Evolutionary conservation across 2,329 filamentous ascomycete species (phyloP), one percentile per base, ranked within the genome.

Genomic region (Cladosporium sp.): DNA sequence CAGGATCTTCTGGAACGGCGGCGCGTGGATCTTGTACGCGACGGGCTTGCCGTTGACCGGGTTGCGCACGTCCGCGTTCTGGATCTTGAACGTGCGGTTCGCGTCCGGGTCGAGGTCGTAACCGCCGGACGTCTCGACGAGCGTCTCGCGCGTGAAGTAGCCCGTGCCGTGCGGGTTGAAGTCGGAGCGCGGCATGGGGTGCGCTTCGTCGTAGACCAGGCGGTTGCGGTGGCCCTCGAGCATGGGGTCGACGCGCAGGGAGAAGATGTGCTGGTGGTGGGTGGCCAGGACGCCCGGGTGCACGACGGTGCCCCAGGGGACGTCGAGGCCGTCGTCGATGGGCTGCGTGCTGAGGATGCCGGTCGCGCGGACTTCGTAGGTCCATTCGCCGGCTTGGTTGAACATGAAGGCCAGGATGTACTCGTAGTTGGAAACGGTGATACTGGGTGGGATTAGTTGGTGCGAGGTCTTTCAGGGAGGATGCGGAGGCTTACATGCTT

Each of bases 191-290:
- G 81, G 79, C 74, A 86, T 81, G 0, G 84, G 68, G 49, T 81
- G 76, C 0, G 78, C 75, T 60, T 83, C 70, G 19, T 78, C 70
- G 61, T 85, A 75, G 46, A 74, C 66, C 19, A 75, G 60, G 31
- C 74, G 67, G 65, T 77, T 74, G 49, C 68, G 53, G 60, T 69
- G 64, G 53, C 75, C 71, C 56, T 78, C 72, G 54, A 77, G 66
- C 60, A 70, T 67, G 32, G 74, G 68, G 66, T 79, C 69, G 54
- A 80, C 60, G 52, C 77, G 69, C 57, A 79, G 62, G 57, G 71
- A 67, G 72, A 91, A 89, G 66, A 89, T 86, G 68, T 90, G 87
- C 64, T 91, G 86, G 63, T 90, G 86, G 68, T 86, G 82, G 0
- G 76, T 74, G 2, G 84, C 85, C 33, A 89, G 78, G 13, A 85